phyloP scores from a whole-genome alignment of 2,329 filamentous ascomycete genomes.

The Colletotrichum godetiae region DNA sequence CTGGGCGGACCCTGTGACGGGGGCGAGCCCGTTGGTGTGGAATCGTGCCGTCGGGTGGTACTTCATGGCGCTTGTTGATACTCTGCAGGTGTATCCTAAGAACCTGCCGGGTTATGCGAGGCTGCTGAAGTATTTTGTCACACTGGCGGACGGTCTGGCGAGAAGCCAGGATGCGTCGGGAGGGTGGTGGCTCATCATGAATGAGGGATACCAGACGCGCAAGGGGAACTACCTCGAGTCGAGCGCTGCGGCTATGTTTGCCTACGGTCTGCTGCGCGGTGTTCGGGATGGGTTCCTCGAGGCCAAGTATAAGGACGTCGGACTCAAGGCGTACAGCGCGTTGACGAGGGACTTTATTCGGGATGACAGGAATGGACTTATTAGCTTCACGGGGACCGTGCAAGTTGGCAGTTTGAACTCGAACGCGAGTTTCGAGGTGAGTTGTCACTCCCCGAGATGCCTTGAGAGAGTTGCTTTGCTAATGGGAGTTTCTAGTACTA shows the following conservation, averaged over 20 bases:
- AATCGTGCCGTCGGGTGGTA: constrained; percentile 66
- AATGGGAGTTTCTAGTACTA: constrained; percentile 4
- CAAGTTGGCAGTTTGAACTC: constrained; percentile 62
- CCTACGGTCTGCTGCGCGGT: constrained; percentile 61
- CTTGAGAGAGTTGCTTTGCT: neutral
- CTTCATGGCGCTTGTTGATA: constrained; percentile 61
- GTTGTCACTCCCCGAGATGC: neutral
- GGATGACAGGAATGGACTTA: constrained; percentile 56
- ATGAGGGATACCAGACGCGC: constrained; percentile 55
- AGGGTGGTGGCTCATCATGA: constrained; percentile 70
- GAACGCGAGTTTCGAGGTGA: constrained; percentile 61
- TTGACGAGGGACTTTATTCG: constrained; percentile 58
- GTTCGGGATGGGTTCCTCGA: constrained; percentile 43
- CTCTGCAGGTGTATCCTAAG: constrained; percentile 57
- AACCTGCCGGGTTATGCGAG: constrained; percentile 48
- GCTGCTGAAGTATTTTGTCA: constrained; percentile 51
- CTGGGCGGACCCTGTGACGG: constrained; percentile 63
- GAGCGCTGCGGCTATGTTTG: constrained; percentile 69
- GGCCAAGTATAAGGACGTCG: constrained; percentile 50
- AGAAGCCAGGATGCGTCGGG: constrained; percentile 54
- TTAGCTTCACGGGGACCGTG: constrained; percentile 64
- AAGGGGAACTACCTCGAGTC: constrained; percentile 71
- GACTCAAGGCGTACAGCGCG: constrained; percentile 46
- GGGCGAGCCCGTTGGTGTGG: constrained; percentile 65
- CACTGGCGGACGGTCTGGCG: constrained; percentile 54